Evolutionary conservation across 208 protist genomes (phyloP), one percentile per base, ranked within the genome.

Genomic region (Wallacemonas sp.): DNA sequence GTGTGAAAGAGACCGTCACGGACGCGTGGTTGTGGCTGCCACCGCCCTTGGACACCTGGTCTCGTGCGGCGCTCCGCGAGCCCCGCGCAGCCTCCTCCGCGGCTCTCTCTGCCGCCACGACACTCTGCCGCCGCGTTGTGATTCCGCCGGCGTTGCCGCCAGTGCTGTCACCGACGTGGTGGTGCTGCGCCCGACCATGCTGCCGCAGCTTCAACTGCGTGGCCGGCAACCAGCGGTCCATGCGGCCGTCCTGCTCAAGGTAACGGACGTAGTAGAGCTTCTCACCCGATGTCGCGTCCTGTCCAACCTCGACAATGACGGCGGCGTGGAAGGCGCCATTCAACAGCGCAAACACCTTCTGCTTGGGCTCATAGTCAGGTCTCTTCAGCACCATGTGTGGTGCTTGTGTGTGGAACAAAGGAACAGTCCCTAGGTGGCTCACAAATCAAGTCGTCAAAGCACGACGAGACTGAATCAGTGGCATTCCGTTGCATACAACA

Each of bases 181-280:
- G 50, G 59, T 72, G 71, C 21, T 66, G 38, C 57, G 60, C 55
- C 27, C 85, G 78, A 33, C 79, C 79, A 41, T 84, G 82, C 50
- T 81, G 68, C 26, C 87, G 85, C 59, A 87, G 74, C 64, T 88
- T 86, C 42, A 95, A 59, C 36, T 87, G 78, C 30, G 66, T 75
- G n/a, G 78, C 87, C 1, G 76, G 75, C n/a, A 94, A 68, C 89
- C 91, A 96, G 33, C 82, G 72, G 50, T 96, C 91, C 73, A 94
- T 80, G 29, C 91, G 82, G 63, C 85, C 91, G 66, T 96, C 89
- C 66, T 94, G 89, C 52, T 96, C 88, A 1, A 90, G 69, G 62
- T 91, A 96, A 64, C 81, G 85, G n/a, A 94, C 79, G 62, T 96
- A 96, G 70, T 94, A 96, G 3, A 88, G 52, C 50, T 71, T 79